phyloP scores from a whole-genome alignment of 1,284 basidiomycete genomes.

The Boletellus deceptivus region DNA sequence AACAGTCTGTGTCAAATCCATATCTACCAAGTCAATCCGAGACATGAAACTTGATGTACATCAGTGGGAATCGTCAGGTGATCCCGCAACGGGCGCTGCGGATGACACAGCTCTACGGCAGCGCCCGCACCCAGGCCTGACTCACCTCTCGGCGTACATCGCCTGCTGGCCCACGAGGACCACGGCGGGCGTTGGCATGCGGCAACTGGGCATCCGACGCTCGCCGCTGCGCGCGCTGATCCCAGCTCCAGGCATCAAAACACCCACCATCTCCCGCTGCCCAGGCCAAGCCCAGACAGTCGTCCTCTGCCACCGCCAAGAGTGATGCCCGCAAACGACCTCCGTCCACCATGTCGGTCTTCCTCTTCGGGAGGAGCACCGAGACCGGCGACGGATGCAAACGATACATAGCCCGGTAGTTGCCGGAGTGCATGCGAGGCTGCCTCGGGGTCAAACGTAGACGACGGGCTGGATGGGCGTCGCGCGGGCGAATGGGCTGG shows the following conservation, averaged over 20 bases:
- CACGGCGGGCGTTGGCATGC: constrained; percentile 6
- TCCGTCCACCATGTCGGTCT: constrained; percentile 20
- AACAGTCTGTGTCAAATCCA: constrained; percentile 21
- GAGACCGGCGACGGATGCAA: constrained; percentile 66
- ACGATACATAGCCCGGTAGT: constrained; percentile 66
- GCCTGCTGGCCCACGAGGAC: constrained; percentile 1
- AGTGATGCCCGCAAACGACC: constrained; percentile 8
- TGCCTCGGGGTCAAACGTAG: constrained; percentile 56
- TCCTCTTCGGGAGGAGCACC: constrained; percentile 53
- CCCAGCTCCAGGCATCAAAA: constrained; percentile 16
- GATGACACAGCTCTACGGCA: not conserved
- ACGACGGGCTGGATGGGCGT: constrained; percentile 25
- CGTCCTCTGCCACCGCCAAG: constrained; percentile 22
- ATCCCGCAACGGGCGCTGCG: constrained; percentile 5
- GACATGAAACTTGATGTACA: constrained; percentile 9
- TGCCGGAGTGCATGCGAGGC: constrained; percentile 55
- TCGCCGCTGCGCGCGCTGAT: constrained; percentile 4
- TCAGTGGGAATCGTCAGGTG: constrained; percentile 5
- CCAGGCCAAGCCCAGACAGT: constrained; percentile 23
- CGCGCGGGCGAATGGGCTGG: constrained; percentile 11
- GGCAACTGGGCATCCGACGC: not conserved
- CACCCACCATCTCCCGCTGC: constrained; percentile 29
- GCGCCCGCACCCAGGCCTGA: constrained; percentile 14
- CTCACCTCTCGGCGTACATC: constrained; percentile 21
- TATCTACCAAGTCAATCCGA: constrained; percentile 18